Conservation (phyloP, 768 basidiomycete genomes). For the Cyclocybe aegerita region DNA sequence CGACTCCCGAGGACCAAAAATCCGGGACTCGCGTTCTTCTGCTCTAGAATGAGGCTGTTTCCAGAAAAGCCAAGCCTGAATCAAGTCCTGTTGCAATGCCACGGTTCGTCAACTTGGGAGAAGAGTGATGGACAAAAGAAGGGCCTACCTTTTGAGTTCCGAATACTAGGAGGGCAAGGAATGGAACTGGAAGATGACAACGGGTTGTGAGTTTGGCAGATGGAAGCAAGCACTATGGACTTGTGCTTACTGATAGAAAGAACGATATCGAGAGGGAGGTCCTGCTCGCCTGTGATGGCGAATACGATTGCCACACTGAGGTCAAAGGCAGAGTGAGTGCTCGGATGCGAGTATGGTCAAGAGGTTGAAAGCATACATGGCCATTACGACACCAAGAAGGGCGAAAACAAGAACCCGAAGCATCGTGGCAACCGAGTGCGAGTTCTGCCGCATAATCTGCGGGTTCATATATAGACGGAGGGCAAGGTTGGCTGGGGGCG, state of each 20-base stretch:
- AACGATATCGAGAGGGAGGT: conserved; percentile 18
- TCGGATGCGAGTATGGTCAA: not conserved
- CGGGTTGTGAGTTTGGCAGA: not conserved
- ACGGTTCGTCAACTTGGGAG: not conserved
- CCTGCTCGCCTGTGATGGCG: conserved; percentile 10
- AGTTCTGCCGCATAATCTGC: conserved; percentile 5
- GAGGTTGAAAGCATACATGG: conserved; percentile 12
- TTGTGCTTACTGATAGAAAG: conserved; percentile 17
- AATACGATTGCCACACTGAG: conserved; percentile 18
- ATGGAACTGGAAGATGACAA: conserved; percentile 10
- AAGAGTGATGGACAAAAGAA: not conserved
- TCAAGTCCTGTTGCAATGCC: conserved; percentile 8
- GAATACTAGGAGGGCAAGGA: conserved; percentile 21
- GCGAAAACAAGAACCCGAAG: conserved; percentile 19
- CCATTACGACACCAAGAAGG: conserved; percentile 15
- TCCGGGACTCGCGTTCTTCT: no score
- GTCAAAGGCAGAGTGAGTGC: not conserved
- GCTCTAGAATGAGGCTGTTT: not conserved
- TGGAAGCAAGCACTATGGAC: not conserved
- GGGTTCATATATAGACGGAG: conserved; percentile 13
- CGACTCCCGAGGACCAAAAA: no score
- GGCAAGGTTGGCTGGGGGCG: conserved; percentile 14
- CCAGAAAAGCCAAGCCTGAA: conserved; percentile 13
- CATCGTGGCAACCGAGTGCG: conserved; percentile 13
- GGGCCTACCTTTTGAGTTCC: conserved; percentile 17